Evolutionary conservation across 1,284 basidiomycete genomes (phyloP), one percentile per base, ranked within the genome.

Genomic region (Apiotrichum brassicae): DNA sequence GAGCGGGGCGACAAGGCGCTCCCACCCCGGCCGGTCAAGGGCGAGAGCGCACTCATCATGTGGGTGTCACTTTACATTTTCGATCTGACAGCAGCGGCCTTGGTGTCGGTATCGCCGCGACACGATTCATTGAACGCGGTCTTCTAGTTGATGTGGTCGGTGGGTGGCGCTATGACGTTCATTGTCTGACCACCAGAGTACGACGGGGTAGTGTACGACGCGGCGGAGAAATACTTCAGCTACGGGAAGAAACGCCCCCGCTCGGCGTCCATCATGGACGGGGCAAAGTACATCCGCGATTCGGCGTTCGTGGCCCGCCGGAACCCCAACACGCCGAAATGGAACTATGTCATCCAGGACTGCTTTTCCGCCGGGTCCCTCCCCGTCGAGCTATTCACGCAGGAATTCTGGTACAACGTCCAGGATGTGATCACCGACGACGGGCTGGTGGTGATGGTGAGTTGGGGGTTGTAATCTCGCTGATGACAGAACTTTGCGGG

Each of bases 351-450:
- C 18, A 76, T 94, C 0, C 92, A 97, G 62, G 92, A 94, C 64
- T 87, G 86, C 60, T 95, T 94, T 70, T 89, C 88, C 11, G 91
- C 90, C 3, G 92, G 91, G 4, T 80, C 81, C 19, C 82, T 95
- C 4, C 89, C 91, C 0, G 76, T 82, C 16, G 82, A 88, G 61
- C 74, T 95, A 36, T 94, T 86, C 71, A 87, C 89, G 0, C 45
- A 78, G 22, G 82, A 89, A 57, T 92, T 92, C 64, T 93, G 88
- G 87, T 54, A 75, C 32, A 81, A 83, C 48, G 68, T 92, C 41
- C 82, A 81, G 61, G 64, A 68, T 5, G 65, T 84, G 18, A 77
- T 93, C 66, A 77, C 79, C n/a, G 74, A 79, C 1, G 81, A 86
- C 46, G 90, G 86, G 2, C 76, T 91, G 6, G 71, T 93, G 11